Evolutionary conservation across 768 basidiomycete genomes (phyloP).

Genomic region (Podaxis mareebaensis): DNA sequence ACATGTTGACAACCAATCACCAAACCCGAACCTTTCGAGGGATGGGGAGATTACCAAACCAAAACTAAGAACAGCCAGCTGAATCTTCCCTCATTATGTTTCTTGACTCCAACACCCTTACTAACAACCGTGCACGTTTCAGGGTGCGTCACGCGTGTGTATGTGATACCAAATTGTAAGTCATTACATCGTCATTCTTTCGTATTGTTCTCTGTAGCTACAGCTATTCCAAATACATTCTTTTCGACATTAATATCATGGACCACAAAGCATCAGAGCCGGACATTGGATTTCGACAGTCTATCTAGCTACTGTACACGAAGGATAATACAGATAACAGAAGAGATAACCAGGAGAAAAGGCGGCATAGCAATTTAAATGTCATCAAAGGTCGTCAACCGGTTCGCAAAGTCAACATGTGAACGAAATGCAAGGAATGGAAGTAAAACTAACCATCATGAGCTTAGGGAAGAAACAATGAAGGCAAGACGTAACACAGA

Average conservation of each 20-base stretch:
- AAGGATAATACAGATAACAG: conserved; percentile 11
- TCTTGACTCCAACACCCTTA: background rate
- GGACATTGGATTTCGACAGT: background rate
- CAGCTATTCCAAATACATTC: conserved; percentile 6
- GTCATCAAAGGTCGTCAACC: background rate
- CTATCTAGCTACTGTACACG: conserved; percentile 11
- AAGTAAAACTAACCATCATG: background rate
- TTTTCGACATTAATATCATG: background rate
- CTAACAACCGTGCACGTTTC: conserved; percentile 6
- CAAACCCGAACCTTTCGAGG: conserved; percentile 45
- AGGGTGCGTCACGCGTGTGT: background rate
- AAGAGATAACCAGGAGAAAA: background rate
- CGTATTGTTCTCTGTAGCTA: background rate
- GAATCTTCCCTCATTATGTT: conserved; percentile 28
- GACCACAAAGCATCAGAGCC: background rate
- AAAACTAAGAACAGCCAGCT: conserved; percentile 70
- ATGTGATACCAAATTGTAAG: background rate
- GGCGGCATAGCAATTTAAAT: background rate
- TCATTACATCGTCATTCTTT: background rate
- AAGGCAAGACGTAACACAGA: background rate
- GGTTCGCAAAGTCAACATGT: background rate
- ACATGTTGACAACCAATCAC: conserved; percentile 48
- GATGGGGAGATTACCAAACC: conserved; percentile 45
- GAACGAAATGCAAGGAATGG: background rate
- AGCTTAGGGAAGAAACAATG: background rate